phyloP scores from a whole-genome alignment of 768 basidiomycete genomes.

The Vararia minispora region DNA sequence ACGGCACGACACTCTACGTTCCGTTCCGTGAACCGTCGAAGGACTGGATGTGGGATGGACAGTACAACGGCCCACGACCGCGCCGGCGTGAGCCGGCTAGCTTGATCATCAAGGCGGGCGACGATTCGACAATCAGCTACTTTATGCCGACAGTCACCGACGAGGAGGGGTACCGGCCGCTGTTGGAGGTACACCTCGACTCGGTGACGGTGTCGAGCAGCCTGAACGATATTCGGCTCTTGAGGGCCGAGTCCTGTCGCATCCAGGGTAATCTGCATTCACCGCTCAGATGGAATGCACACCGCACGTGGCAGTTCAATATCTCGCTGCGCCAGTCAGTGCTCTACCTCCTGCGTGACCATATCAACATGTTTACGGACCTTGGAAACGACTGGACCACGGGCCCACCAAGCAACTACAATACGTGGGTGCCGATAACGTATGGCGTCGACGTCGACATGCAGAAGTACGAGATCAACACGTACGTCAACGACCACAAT shows the following conservation, averaged over 20 bases:
- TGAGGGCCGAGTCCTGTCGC: slow-evolving; percentile 68
- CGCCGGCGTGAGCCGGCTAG: slow-evolving; percentile 56
- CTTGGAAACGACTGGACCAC: slow-evolving; percentile 87
- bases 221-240: slow-evolving; percentile 75
- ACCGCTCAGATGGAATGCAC: slow-evolving; percentile 73
- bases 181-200: slow-evolving; percentile 75
- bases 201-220: slow-evolving; percentile 70
- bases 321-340: slow-evolving; percentile 60
- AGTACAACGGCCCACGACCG: slow-evolving; percentile 33
- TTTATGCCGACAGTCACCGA: slow-evolving; percentile 72
- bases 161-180: slow-evolving; percentile 64
- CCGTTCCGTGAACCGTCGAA: slow-evolving; percentile 91
- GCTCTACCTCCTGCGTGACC: slow-evolving; percentile 79
- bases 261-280: slow-evolving; percentile 65
- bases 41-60: slow-evolving; percentile 91
- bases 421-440: slow-evolving; percentile 73
- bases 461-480: slow-evolving; percentile 63
- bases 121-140: slow-evolving; percentile 80
- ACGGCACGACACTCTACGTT: slow-evolving; percentile 67
- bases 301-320: slow-evolving; percentile 71
- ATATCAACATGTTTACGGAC: slow-evolving; percentile 90
- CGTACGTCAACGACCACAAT: slow-evolving; percentile 93
- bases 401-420: slow-evolving; percentile 70
- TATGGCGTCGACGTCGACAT: slow-evolving; percentile 66
- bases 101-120: slow-evolving; percentile 64